These are phyloP conservation scores for Termitomyces sp. DNA, from an alignment of 768 basidiomycete species.

Conservation along the genomic window DNA sequence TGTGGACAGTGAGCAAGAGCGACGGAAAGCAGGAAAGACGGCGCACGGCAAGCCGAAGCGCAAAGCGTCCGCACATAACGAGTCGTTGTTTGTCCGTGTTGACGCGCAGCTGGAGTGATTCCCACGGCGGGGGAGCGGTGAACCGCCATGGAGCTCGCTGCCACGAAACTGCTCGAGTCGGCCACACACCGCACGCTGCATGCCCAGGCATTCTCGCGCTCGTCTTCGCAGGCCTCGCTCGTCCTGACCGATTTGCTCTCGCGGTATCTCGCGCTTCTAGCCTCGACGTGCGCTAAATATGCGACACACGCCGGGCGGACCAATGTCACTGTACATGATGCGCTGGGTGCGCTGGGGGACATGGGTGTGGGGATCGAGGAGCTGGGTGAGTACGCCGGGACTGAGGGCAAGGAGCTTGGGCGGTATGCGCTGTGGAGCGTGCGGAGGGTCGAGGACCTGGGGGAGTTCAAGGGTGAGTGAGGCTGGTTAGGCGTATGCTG, in stretches of 20 bases:
- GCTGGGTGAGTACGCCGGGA: conserved; percentile 55
- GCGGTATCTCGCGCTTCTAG: conserved; percentile 63
- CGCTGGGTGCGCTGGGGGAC: conserved; percentile 63
- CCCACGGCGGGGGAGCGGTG: conserved; percentile 5
- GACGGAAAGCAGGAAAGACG: background rate
- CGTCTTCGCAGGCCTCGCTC: conserved; percentile 65
- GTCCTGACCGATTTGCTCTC: conserved; percentile 73
- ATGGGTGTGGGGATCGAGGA: conserved; percentile 70
- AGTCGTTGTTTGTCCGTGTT: conserved; percentile 7
- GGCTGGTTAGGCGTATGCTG: conserved; percentile 13
- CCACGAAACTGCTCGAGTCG: conserved; percentile 60
- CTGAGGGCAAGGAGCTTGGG: conserved; percentile 64
- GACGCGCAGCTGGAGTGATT: conserved; percentile 1
- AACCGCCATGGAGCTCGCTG: conserved; percentile 44
- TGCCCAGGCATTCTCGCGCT: conserved; percentile 69
- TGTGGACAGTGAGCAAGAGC: conserved; percentile 13
- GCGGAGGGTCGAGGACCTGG: conserved; percentile 65
- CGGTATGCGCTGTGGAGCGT: conserved; percentile 61
- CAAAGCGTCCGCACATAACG: conserved; percentile 61
- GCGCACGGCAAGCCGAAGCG: conserved; percentile 43
- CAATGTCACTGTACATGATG: conserved; percentile 52
- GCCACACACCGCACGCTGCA: conserved; percentile 67
- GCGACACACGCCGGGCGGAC: conserved; percentile 72
- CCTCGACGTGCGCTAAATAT: conserved; percentile 64
- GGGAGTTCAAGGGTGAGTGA: conserved; percentile 64